These are phyloP conservation scores for Hypericum androsaemum DNA, from an alignment of 345 rosid species.

Conservation along the genomic window DNA sequence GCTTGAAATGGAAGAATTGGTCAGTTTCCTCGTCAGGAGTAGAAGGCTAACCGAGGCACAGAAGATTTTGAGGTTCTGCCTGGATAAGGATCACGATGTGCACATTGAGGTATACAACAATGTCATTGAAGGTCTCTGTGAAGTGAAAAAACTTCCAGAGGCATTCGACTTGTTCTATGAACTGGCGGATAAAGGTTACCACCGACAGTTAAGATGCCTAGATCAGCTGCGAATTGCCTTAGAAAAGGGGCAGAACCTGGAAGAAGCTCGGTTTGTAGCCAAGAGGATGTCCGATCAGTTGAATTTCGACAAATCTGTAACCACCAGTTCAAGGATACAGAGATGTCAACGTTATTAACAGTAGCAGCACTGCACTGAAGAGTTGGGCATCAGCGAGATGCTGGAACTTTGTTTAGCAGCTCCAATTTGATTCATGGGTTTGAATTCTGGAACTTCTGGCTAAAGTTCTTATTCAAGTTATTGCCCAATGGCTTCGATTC, in stretches of 20 bases:
- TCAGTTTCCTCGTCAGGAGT: constrained; percentile 37
- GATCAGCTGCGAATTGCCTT: constrained; percentile 43
- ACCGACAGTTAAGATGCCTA: constrained; percentile 41
- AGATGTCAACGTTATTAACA: too few species aligned
- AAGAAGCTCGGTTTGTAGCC: constrained; percentile 49
- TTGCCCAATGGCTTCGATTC: too few species aligned
- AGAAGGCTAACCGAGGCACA: constrained; percentile 43
- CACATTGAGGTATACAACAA: constrained; percentile 29
- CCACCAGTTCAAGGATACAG: neutral
- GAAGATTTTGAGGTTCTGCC: constrained; percentile 43
- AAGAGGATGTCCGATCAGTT: constrained; percentile 38
- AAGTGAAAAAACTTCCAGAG: constrained; percentile 37
- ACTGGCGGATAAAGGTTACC: constrained; percentile 50
- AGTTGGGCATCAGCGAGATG: too few species aligned
- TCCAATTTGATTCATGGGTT: too few species aligned
- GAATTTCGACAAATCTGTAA: neutral
- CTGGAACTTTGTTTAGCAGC: too few species aligned
- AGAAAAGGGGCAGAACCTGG: constrained; percentile 35
- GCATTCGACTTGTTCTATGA: constrained; percentile 59
- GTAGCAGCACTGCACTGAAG: too few species aligned
- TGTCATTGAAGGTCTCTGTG: constrained; percentile 58
- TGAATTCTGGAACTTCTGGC: too few species aligned
- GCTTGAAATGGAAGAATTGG: constrained; percentile 45
- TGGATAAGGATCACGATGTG: constrained; percentile 43
- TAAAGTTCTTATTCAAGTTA: too few species aligned